Evolutionary conservation across 1,284 basidiomycete genomes (phyloP), one percentile per base, ranked within the genome.

Genomic region (Trichosporon sp.): DNA sequence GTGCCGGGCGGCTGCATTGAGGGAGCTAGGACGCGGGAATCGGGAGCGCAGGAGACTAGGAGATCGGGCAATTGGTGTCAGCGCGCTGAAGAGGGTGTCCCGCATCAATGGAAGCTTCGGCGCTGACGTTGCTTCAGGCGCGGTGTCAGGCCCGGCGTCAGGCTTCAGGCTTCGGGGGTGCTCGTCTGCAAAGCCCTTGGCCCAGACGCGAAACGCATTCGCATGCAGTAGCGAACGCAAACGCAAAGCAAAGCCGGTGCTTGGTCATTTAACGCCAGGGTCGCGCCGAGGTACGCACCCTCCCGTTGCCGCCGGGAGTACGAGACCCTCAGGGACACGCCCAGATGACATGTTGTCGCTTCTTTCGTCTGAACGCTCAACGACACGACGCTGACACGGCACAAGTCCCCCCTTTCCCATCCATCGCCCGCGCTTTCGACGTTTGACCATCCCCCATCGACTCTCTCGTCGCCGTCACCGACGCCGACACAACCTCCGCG

Each of bases 261-360:
- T 51, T 27, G 32, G 32, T 8, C 21, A 29, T 25, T n/a, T 31
- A 31, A 12, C 12, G 11, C 51, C 51, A 60, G 56, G 56, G 56
- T 60, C 56, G 13, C 7, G 18, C 6, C 18, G 27, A 32, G 56
- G 56, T 13, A 31, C 56, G 56, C 56, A 29, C 56, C 56, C 56
- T 60, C 56, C 56, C 56, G 56, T 60, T 60, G 56, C 56, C 56
- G 56, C 56, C 56, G 56, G 56, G 56, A 60, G 56, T 60, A 60
- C 56, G 56, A 29, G 27, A 31, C 56, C 29, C 29, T 29, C 56
- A 31, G 29, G 56, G 56, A 31, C 27, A 18, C 29, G 2, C 15
- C 18, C 8, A 8, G 27, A 60, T 60, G 56, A 60, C 56, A 60
- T 60, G 27, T 51, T 51, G 47, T 51, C 47, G 23, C 21, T 51